These are phyloP conservation scores for Lathyrus tuberosus DNA, from an alignment of 306 rosid species.

Conservation along the genomic window DNA sequence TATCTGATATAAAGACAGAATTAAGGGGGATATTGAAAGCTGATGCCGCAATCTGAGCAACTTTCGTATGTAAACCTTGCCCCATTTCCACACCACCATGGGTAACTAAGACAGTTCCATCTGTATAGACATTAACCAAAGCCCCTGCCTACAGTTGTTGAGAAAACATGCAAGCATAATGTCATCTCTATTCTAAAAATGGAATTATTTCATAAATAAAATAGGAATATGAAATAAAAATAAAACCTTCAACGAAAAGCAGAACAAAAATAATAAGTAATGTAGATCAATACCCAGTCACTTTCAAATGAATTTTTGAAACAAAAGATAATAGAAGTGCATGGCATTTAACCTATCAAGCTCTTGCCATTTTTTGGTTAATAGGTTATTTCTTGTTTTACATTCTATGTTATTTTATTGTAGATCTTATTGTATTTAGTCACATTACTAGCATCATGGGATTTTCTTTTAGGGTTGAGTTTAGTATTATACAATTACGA, in stretches of 20 bases:
- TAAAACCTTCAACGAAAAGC: conserved; percentile 20
- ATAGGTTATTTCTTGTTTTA: conserved; percentile 10
- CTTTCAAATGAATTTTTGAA: conserved; percentile 15
- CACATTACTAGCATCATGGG: conserved; percentile 15
- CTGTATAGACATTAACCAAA: conserved; percentile 93
- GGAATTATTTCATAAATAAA: conserved; percentile 28
- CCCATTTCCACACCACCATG: conserved; percentile 99
- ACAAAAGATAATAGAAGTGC: background rate
- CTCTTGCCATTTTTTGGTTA: background rate
- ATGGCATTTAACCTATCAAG: background rate
- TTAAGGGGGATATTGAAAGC: conserved; percentile 83
- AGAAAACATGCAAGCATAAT: conserved; percentile 30
- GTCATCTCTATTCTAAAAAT: conserved; percentile 18
- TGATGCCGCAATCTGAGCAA: conserved; percentile 96
- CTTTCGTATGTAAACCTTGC: conserved; percentile 96
- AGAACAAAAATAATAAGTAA: conserved; percentile 23
- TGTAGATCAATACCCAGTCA: conserved; percentile 12
- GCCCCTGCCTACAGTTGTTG: conserved; percentile 84
- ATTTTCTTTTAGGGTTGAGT: background rate
- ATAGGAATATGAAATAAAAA: conserved; percentile 27
- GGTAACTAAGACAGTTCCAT: conserved; percentile 93
- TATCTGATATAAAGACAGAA: conserved; percentile 91
- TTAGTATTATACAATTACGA: background rate
- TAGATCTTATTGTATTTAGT: conserved; percentile 6
- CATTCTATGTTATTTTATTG: background rate